Evolutionary conservation across 2,329 filamentous ascomycete species (phyloP), one percentile per base, ranked within the genome.

Genomic region (Aspergillus luchuensis): DNA sequence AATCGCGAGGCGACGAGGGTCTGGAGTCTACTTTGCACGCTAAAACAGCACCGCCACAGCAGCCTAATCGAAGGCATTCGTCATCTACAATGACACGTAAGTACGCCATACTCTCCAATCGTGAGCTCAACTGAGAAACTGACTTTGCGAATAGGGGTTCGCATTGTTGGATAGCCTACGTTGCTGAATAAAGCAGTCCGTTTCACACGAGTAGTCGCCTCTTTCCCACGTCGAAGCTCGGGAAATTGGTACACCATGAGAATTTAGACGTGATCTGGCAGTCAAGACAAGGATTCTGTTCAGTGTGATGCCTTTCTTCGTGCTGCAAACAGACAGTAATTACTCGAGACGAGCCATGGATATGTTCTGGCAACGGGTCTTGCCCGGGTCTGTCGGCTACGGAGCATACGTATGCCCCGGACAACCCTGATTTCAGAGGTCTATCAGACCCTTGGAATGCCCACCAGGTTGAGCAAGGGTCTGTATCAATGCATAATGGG

Each of bases 351-450:
- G 23, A 30, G 41, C 21, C 17, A 13, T 17, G 25, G 28, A 21
- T 7, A n/a, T 50, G 25, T 23, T 33, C 23, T 50, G 28, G 47
- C 30, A n/a, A 25, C 15, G 11, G 25, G 15, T 4, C 8, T 21
- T 50, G 25, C 28, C 15, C n/a, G 25, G 25, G 25, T 50, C 30
- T n/a, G 25, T 19, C 25, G 47, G 25, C 25, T 17, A 7, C 47
- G 30, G 47, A 30, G 47, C 25, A 50, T 30, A 50, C 47, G 47
- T 50, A 50, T 50, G 47, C 28, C 47, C 47, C 47, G 25, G 47
- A 50, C 17, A 50, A 30, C 47, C 47, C 25, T 30, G 47, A 50
- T 21, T 33, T 1, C 25, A n/a, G 19, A 30, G n/a, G 25, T 28
- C 47, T 8, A 21, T 19, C 15, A 33, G 47, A 50, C 47, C 47